Evolutionary conservation across 805 yeast genomes (phyloP).

Genomic region (Kazachstania kunashirensis): DNA sequence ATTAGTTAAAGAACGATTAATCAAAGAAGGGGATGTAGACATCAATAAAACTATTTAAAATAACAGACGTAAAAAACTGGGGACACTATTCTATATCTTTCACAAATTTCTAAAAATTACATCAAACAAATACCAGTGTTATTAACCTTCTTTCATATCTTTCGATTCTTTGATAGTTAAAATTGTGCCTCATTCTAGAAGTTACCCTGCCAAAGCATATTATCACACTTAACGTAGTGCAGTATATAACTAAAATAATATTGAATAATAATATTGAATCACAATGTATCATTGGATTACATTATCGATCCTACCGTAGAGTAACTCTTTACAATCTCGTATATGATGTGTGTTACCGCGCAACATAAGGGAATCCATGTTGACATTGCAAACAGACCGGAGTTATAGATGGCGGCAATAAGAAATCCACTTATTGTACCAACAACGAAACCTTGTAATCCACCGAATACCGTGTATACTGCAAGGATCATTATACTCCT

Average conservation of each 20-base stretch:
- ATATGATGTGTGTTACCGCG: constrained; percentile 59
- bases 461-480: constrained; percentile 44
- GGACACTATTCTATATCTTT: no score
- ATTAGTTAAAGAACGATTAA: constrained; percentile 71
- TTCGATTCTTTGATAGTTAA: no score
- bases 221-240: no score
- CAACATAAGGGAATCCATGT: constrained; percentile 92
- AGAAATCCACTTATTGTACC: constrained; percentile 76
- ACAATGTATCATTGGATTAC: constrained; percentile 7
- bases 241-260: no score
- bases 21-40: constrained; percentile 47
- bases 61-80: no score
- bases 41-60: no score
- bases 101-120: no score
- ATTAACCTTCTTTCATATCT: no score
- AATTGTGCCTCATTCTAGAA: no score
- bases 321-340: constrained; percentile 46
- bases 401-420: constrained; percentile 61
- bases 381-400: constrained; percentile 79
- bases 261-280: no score
- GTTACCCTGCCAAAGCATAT: no score
- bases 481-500: constrained; percentile 36
- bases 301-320: constrained; percentile 16
- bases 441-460: constrained; percentile 52
- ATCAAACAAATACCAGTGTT: no score